phyloP scores from a whole-genome alignment of 75 land plant genomes.

The Cunninghamia lanceolata region DNA sequence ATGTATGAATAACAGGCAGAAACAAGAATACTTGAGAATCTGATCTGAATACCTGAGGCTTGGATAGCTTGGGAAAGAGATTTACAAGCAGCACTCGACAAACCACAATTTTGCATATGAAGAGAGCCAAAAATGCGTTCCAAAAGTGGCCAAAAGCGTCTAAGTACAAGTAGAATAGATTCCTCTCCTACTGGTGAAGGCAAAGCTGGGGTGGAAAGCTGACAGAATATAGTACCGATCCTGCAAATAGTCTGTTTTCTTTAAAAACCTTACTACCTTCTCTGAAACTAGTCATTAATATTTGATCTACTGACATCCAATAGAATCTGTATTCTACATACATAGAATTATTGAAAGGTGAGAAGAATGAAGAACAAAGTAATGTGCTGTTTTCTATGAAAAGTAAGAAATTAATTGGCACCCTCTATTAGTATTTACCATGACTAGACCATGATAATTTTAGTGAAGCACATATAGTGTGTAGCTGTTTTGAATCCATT shows the following conservation, averaged over 20 bases:
- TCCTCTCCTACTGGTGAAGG: conserved; percentile 47
- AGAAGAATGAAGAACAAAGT: neutral
- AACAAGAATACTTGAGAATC: neutral
- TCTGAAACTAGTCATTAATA: neutral
- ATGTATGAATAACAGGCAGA: neutral
- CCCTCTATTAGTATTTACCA: neutral
- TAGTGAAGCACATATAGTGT: neutral
- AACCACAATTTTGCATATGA: conserved; percentile 70
- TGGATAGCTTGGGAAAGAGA: conserved; percentile 83
- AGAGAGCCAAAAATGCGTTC: conserved; percentile 74
- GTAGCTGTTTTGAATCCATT: neutral
- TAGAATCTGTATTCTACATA: neutral
- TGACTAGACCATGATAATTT: neutral
- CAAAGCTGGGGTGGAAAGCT: conserved; percentile 45
- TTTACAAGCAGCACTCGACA: conserved; percentile 77
- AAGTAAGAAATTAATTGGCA: neutral
- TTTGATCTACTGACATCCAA: neutral
- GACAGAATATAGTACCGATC: conserved; percentile 70
- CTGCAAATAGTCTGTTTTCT: conserved; percentile 31
- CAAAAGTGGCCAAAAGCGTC: conserved; percentile 85
- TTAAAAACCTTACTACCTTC: neutral
- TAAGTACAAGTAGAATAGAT: conserved; percentile 48
- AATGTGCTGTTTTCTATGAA: neutral
- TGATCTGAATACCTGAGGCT: conserved; percentile 63
- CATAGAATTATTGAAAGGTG: neutral